Percentiles rank a stretch among this genome's conserved stretches.
Conservation (phyloP, 306 rosid species). For the Casuarina cunninghamiana region DNA sequence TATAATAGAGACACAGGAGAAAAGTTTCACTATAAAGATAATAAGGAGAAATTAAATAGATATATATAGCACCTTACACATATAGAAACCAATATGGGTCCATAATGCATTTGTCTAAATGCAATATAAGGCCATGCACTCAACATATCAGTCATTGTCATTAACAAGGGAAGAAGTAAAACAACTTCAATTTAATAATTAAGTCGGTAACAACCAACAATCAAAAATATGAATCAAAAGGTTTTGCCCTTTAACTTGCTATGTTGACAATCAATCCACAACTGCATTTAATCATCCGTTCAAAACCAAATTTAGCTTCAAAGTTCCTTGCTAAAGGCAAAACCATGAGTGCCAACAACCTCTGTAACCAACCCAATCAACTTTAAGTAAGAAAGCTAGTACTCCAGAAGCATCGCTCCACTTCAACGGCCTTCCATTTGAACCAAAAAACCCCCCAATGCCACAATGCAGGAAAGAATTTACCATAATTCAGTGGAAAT, state of each 20-base stretch:
- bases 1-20: conserved; percentile 16
- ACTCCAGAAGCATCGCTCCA: not conserved
- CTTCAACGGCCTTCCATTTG: not conserved
- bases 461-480: not conserved
- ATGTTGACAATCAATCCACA: not conserved
- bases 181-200: not conserved
- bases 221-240: not conserved
- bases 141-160: not conserved
- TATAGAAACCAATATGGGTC: conserved; percentile 7
- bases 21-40: conserved; percentile 3
- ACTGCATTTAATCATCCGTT: not conserved
- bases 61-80: conserved; percentile 1
- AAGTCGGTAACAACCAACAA: not conserved
- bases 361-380: not conserved
- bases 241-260: not conserved
- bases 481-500: not conserved
- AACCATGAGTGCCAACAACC: not conserved
- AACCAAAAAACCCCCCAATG: not conserved
- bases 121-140: not conserved
- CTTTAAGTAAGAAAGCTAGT: not conserved
- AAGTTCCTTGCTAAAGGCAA: not conserved
- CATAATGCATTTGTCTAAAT: not conserved
- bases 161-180: not conserved
- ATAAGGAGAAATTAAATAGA: conserved; percentile 6
- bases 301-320: not conserved